Base-by-base conservation (phyloP, 106 monocot species). In the Cymbidium sinense region DNA sequence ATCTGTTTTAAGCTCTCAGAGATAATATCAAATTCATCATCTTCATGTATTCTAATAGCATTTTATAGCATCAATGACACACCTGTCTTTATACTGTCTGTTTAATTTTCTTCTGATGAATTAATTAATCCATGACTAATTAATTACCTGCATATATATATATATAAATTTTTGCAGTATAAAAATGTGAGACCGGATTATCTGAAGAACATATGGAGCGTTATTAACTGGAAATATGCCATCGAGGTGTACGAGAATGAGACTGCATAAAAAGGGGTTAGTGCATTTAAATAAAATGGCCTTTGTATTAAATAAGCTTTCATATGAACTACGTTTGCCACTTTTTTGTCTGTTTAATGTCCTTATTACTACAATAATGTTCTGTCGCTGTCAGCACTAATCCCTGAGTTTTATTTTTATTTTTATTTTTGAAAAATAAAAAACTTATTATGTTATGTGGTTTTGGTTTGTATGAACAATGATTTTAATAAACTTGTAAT, bases 141-240 rank as follows among this genome's bases (percentile, higher is more conserved):
- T 10, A 61, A 61, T 21, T 61, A 25, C 13, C 15, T 69, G 69
- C 12, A 31, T 30, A 37, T 37, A 37, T 17, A 1, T 69, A 33
- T 34, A 1, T 69, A 21, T 69, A 21, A 39, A 71, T 6, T 36
- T 23, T 44, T 84, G 80, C 89, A 92, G 92, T 92, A 92, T 80
- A 92, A 92, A 52, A 92, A 92, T 80, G 92, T 89, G 34, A 83
- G 77, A 21, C 89, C 92, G 8, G 89, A 89, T 64, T 92, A 92
- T 47, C 87, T 92, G 76, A 87, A 83, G 58, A 92, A 92, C 81
- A 87, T 92, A 36, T 92, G 92, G 92, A 89, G 81, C 62, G 89
- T 92, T n/a, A 86, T 89, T 2, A 92, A 89, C 85, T 92, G 92
- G 92, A 89, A 92, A 78, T 92, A 89, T 12, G 89, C 92, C 20